Percentiles rank a stretch among this genome's conserved stretches.
Conservation (phyloP, 768 basidiomycete genomes). For the Suillus brevipes region DNA sequence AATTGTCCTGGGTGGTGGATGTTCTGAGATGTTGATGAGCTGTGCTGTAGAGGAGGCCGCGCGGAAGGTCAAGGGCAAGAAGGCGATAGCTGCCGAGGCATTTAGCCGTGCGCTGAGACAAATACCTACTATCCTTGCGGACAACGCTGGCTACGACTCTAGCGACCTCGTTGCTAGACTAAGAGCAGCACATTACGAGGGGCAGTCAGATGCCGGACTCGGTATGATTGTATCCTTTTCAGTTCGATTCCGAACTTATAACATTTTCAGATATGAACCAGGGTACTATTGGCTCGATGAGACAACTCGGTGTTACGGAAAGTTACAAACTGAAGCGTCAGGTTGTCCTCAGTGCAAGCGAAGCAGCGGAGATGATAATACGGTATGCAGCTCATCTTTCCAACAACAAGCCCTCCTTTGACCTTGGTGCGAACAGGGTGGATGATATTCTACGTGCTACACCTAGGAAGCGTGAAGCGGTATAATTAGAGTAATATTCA, state of each 20-base stretch:
- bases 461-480: slow-evolving; percentile 83
- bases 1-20: slow-evolving; percentile 92
- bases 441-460: slow-evolving; percentile 91
- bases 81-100: slow-evolving; percentile 92
- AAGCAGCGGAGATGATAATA: slow-evolving; percentile 99
- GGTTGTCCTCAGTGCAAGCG: slow-evolving; percentile 90
- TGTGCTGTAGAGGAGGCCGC: slow-evolving; percentile 91
- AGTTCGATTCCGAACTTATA: slow-evolving; percentile 1
- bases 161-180: slow-evolving; percentile 89
- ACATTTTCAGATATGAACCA: slow-evolving; percentile 27
- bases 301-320: slow-evolving; percentile 85
- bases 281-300: slow-evolving; percentile 65
- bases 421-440: slow-evolving; percentile 50
- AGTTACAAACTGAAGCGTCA: slow-evolving; percentile 97
- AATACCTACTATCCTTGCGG: slow-evolving; percentile 95
- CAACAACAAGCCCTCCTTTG: slow-evolving; percentile 1
- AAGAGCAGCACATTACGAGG: slow-evolving; percentile 93
- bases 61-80: slow-evolving; percentile 86
- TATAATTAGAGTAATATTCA: slow-evolving; percentile 36
- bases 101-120: slow-evolving; percentile 87
- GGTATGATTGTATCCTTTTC: slow-evolving; percentile 48
- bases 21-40: slow-evolving; percentile 98
- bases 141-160: slow-evolving; percentile 98
- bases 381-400: slow-evolving; percentile 49
- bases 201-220: slow-evolving; percentile 80